phyloP scores from a whole-genome alignment of 2,329 filamentous ascomycete species.

The Claviceps citrina region DNA sequence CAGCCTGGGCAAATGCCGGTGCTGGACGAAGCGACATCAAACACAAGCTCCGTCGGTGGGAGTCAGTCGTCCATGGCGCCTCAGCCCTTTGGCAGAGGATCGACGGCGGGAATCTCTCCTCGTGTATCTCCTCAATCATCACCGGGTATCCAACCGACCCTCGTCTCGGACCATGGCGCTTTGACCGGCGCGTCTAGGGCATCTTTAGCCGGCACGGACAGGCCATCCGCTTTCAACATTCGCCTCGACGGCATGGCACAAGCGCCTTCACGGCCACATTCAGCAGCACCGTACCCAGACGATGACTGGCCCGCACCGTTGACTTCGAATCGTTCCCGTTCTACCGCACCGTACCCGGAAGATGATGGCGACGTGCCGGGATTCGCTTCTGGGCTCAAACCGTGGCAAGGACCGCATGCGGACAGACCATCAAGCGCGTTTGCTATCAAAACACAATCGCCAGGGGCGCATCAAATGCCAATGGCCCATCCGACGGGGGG shows the following conservation, averaged over 20 bases:
- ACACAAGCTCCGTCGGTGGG: conserved; percentile 14
- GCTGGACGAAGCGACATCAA: conserved; percentile 26
- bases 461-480: conserved; percentile 21
- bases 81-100: conserved; percentile 4
- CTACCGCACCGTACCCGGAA: conserved; percentile 37
- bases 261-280: conserved; percentile 29
- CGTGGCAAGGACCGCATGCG: conserved; percentile 31
- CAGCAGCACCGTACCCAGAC: conserved; percentile 54
- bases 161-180: conserved; percentile 24
- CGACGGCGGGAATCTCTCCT: conserved; percentile 15
- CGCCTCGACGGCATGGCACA: conserved; percentile 24
- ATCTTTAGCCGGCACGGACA: conserved; percentile 20
- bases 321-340: conserved; percentile 28
- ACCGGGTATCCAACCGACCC: conserved; percentile 23
- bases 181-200: conserved; percentile 33
- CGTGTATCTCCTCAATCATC: conserved; percentile 27
- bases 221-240: conserved; percentile 36
- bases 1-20: conserved; percentile 34
- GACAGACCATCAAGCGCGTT: conserved; percentile 38
- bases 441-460: conserved; percentile 33
- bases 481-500: conserved; percentile 31
- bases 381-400: conserved; percentile 32
- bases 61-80: conserved; percentile 7
- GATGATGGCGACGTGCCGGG: conserved; percentile 28
- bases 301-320: conserved; percentile 45